Evolutionary conservation across 352 stramenopile genomes (phyloP).

Genomic region (Pythium aristosporum): DNA sequence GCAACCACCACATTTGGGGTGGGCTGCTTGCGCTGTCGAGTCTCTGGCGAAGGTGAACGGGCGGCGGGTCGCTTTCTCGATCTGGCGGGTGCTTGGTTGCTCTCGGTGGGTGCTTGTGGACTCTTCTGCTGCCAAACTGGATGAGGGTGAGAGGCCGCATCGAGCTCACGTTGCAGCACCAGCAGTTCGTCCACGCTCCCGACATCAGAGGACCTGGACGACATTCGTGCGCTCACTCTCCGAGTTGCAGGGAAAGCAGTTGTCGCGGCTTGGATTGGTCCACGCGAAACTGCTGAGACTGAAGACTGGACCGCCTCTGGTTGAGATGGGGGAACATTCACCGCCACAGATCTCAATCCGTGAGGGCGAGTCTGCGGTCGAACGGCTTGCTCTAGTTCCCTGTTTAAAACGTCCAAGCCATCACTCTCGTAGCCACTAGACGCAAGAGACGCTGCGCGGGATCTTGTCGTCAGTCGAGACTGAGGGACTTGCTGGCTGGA

Average conservation of each 20-base stretch:
- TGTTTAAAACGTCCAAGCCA: not conserved
- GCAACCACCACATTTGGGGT: not conserved
- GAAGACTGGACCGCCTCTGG: not conserved
- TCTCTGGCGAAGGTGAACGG: not conserved
- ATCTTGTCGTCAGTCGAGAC: not conserved
- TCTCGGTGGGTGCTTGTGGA: too few relatives aligned
- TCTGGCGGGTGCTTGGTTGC: not conserved
- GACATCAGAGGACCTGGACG: constrained; percentile 4
- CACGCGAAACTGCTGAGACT: not conserved
- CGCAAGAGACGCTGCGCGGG: not conserved
- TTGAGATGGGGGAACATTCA: not conserved
- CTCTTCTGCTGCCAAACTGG: not conserved
- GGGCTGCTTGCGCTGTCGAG: not conserved
- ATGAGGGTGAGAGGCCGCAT: not conserved
- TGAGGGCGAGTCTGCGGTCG: not conserved
- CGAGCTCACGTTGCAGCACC: constrained; percentile 13
- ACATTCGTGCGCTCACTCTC: not conserved
- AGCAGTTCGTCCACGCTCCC: constrained; percentile 5
- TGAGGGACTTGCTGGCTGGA: not conserved
- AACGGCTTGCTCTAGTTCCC: not conserved
- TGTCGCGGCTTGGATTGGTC: not conserved
- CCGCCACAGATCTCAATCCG: not conserved
- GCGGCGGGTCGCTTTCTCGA: constrained; percentile 4
- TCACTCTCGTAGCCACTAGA: constrained; percentile 3
- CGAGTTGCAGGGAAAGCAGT: not conserved